phyloP scores from a whole-genome alignment of 495 filamentous ascomycete genomes.

The Aspergillus asperescens region DNA sequence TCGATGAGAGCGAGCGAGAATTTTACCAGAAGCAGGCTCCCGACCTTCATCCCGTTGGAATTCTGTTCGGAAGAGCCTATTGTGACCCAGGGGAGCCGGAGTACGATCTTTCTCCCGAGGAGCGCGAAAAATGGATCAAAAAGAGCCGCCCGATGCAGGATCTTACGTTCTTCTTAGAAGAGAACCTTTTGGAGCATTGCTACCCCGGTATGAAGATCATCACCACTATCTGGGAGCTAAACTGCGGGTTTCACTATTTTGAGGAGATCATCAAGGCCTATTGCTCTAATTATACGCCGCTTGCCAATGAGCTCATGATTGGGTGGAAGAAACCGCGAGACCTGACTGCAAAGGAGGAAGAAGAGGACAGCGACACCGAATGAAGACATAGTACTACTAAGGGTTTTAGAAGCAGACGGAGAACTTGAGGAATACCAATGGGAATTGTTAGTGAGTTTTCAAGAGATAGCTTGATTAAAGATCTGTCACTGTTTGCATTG shows the following conservation, averaged over 20 bases:
- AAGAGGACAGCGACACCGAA: constrained; percentile 5
- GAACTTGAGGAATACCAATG: too few relatives aligned
- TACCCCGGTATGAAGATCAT: constrained; percentile 75
- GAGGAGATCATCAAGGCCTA: constrained; percentile 52
- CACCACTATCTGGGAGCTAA: constrained; percentile 56
- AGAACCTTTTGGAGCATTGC: constrained; percentile 53
- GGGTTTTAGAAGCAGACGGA: too few relatives aligned
- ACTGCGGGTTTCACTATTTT: constrained; percentile 56
- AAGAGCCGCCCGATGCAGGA: constrained; percentile 24
- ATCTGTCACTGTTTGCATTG: neutral
- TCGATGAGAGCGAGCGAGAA: constrained; percentile 30
- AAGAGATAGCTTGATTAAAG: neutral
- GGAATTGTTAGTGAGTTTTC: neutral
- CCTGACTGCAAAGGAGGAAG: constrained; percentile 12
- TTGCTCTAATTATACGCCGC: constrained; percentile 53
- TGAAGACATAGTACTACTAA: neutral
- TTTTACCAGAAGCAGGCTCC: constrained; percentile 41
- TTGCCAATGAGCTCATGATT: constrained; percentile 69
- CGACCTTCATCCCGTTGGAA: constrained; percentile 41
- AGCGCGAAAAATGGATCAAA: constrained; percentile 28
- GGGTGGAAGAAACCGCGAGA: constrained; percentile 54
- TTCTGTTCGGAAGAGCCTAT: constrained; percentile 40
- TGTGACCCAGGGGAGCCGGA: constrained; percentile 31
- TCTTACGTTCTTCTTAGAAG: constrained; percentile 65
- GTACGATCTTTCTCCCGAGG: constrained; percentile 42